These are phyloP conservation scores for Reutealis trisperma DNA, from an alignment of 345 rosid species.

Conservation along the genomic window DNA sequence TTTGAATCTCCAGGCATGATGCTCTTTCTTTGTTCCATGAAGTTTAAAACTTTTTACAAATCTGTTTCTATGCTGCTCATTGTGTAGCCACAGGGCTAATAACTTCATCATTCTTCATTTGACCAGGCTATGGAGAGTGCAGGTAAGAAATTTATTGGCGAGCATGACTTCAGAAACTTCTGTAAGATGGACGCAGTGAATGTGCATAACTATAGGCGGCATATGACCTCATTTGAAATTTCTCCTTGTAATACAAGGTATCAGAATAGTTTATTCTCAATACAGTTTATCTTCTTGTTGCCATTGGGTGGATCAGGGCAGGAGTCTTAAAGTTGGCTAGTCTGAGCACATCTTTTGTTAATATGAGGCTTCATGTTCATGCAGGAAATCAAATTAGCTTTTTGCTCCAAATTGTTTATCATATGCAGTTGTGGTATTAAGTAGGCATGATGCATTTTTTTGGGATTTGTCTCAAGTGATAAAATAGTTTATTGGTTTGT, in stretches of 20 bases:
- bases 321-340: background rate
- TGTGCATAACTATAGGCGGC: conserved; percentile 72
- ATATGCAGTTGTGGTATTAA: background rate
- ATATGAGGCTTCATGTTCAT: background rate
- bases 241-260: conserved; percentile 69
- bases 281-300: background rate
- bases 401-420: background rate
- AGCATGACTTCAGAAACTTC: conserved; percentile 90
- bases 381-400: background rate
- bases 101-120: conserved; percentile 22
- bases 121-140: conserved; percentile 79
- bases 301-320: background rate
- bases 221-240: conserved; percentile 63
- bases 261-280: background rate
- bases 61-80: conserved; percentile 8
- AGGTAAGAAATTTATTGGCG: conserved; percentile 78
- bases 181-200: conserved; percentile 97
- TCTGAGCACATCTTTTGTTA: background rate
- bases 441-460: background rate
- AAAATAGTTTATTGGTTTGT: background rate
- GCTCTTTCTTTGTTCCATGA: background rate
- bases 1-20: conserved; percentile 57
- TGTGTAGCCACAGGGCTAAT: conserved; percentile 8
- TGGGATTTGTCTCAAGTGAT: background rate
- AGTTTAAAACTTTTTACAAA: background rate